Evolutionary conservation across 768 basidiomycete species (phyloP), one percentile per base, ranked within the genome.

Genomic region (Crucibulum laeve): DNA sequence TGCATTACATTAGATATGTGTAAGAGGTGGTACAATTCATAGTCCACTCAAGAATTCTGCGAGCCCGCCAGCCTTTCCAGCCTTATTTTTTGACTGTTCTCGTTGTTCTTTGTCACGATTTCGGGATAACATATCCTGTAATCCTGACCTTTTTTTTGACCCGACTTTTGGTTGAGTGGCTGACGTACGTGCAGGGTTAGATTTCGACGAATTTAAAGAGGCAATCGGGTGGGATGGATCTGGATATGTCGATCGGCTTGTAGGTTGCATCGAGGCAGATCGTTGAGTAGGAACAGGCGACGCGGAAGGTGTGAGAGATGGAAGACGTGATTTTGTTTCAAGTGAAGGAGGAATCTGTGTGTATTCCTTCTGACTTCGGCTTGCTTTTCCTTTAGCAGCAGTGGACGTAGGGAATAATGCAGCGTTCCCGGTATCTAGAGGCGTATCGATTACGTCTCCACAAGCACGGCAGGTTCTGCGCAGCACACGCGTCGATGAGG

Each of bases 51-150:
- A 55, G 56, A 84, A 85, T 24, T 74, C 73, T 3, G 80, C 74
- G 24, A 87, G 63, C 15, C 76, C 73, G 21, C 58, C 64, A 13
- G 11, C 19, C 23, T 50, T 52, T 37, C 53, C 63, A 40, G 48
- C 57, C 47, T 44, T 49, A 52, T 57, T 63, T 42, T 48, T 48
- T 28, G 53, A 38, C 28, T 53, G 58, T 60, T 70, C 68, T 51
- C 64, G 67, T 39, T 66, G 64, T 54, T 76, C 68, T 52, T 73
- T 68, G 49, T 81, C 68, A 37, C 73, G 76, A 48, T 82, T 84
- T 30, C 76, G 74, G 21, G 73, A 72, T 25, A 89, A 67, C 68
- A 90, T 73, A 33, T 79, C 73, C 56, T 80, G 83, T 32, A 90
- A 55, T 7, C 72, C 72, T 1, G 72, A 60, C 51, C 73, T 77